Percentiles rank a stretch among this genome's conserved stretches.
Evolutionary conservation across 148 eudicot genomes (phyloP).

Genomic region (Vaccinium darrowii): DNA sequence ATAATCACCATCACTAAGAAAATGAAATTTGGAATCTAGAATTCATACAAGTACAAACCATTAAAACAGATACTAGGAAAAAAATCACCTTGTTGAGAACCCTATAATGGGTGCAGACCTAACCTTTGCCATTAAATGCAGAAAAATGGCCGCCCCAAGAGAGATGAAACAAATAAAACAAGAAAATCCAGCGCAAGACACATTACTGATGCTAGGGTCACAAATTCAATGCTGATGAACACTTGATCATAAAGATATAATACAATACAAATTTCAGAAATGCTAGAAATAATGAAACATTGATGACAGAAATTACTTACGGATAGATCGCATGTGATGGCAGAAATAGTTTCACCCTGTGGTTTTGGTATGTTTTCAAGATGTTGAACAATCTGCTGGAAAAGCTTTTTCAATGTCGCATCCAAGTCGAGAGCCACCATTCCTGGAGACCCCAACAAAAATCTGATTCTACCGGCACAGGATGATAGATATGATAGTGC

Average conservation of each 20-base stretch:
- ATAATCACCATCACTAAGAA: background rate
- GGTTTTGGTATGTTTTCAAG: constrained; percentile 95
- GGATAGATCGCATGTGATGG: constrained; percentile 89
- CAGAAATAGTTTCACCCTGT: constrained; percentile 91
- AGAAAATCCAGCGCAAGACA: background rate
- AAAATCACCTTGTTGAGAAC: background rate
- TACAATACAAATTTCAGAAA: constrained; percentile 5
- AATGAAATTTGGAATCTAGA: background rate
- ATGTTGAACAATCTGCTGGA: constrained; percentile 90
- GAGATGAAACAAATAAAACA: background rate
- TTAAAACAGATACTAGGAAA: background rate
- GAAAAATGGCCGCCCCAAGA: background rate
- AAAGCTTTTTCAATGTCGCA: constrained; percentile 74
- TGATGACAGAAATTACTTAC: constrained; percentile 43
- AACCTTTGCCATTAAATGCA: background rate
- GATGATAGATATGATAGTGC: constrained; percentile 95
- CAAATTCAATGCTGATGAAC: background rate
- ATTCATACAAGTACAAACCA: background rate
- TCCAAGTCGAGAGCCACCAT: constrained; percentile 99
- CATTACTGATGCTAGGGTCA: background rate
- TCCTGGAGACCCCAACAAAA: constrained; percentile 91
- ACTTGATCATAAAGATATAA: background rate
- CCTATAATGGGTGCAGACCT: background rate
- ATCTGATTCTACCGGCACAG: constrained; percentile 92
- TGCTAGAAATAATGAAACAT: background rate